A percentile compares a stretch with the other conserved stretches of the same genome.
Conservation (phyloP, 768 basidiomycete genomes). For the Psilocybe tampanensis region DNA sequence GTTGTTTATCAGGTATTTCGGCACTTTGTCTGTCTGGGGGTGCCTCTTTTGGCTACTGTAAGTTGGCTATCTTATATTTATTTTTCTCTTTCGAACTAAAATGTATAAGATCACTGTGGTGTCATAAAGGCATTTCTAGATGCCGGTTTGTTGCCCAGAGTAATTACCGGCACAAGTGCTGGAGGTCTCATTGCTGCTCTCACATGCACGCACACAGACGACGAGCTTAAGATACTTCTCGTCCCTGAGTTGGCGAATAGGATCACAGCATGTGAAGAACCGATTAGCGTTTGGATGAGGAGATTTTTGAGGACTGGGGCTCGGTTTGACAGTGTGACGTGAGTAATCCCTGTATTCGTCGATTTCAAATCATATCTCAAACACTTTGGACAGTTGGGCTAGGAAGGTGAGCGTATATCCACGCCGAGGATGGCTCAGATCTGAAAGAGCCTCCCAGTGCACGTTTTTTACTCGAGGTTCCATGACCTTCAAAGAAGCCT, state of each 20-base stretch:
- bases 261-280: constrained; percentile 82
- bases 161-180: constrained; percentile 94
- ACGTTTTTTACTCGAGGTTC: constrained; percentile 92
- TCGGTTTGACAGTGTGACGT: constrained; percentile 84
- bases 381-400: constrained; percentile 64
- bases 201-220: constrained; percentile 85
- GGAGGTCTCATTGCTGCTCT: constrained; percentile 82
- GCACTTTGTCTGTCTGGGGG: constrained; percentile 97
- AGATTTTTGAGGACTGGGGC: constrained; percentile 88
- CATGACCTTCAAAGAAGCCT: constrained; percentile 95
- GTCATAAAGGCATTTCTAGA: constrained; percentile 93
- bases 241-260: constrained; percentile 83
- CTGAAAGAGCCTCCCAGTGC: constrained; percentile 44
- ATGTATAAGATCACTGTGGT: constrained; percentile 74
- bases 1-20: constrained; percentile 51
- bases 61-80: constrained; percentile 21
- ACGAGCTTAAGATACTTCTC: constrained; percentile 77
- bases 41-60: constrained; percentile 93
- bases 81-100: constrained; percentile 5
- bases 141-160: constrained; percentile 81
- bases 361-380: constrained; percentile 7
- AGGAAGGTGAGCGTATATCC: constrained; percentile 59
- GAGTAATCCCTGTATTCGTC: constrained; percentile 14
- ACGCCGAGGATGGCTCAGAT: neutral
- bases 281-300: constrained; percentile 66